A percentile compares a stretch with the other conserved stretches of the same genome.
These are phyloP conservation scores for Dictyostelium firmibasis DNA, from an alignment of 78 protist species.

Conservation along the genomic window DNA sequence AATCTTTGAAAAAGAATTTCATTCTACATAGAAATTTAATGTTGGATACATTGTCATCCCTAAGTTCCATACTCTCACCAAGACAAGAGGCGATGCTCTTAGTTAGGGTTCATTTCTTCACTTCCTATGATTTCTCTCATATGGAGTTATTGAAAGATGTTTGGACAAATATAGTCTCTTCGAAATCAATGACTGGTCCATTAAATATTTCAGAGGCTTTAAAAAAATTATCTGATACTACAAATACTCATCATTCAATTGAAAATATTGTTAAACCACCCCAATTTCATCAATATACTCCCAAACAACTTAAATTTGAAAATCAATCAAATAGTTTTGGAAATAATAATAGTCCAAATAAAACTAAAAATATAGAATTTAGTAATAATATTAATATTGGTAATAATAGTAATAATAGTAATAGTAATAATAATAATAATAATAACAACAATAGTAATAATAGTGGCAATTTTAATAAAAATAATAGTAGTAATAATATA, in stretches of 20 bases:
- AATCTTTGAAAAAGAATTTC: constrained; percentile 39
- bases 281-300: constrained; percentile 75
- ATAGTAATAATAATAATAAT: not conserved
- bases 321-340: not conserved
- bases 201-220: constrained; percentile 61
- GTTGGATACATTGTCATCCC: constrained; percentile 33
- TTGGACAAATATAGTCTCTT: constrained; percentile 58
- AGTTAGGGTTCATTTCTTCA: constrained; percentile 46
- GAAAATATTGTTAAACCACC: constrained; percentile 74
- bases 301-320: constrained; percentile 17
- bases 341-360: not conserved
- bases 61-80: constrained; percentile 27
- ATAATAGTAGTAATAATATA: not conserved
- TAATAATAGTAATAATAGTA: not conserved
- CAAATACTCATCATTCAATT: constrained; percentile 37
- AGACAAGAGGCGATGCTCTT: constrained; percentile 65
- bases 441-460: not conserved
- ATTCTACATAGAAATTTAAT: constrained; percentile 28
- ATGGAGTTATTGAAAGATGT: constrained; percentile 72
- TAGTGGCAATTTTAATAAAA: not conserved
- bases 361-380: not conserved
- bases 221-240: constrained; percentile 35
- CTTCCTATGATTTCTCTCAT: constrained; percentile 49
- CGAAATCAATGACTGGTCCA: constrained; percentile 28
- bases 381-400: not conserved